Evolutionary conservation across 257 asterid genomes (phyloP).

Genomic region (Penstemon barbatus): DNA sequence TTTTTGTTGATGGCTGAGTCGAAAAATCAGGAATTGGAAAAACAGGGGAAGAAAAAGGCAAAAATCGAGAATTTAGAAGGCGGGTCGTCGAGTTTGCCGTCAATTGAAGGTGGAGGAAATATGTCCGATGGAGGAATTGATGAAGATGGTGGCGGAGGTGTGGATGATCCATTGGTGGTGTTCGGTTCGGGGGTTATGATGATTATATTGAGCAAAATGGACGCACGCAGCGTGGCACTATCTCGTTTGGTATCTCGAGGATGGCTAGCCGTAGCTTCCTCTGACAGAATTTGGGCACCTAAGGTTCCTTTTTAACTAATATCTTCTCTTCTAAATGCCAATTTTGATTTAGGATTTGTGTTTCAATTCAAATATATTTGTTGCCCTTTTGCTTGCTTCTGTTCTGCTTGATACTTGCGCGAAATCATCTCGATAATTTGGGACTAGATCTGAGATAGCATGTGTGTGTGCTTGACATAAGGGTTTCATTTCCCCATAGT

Average conservation of each 20-base stretch:
- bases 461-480: not conserved
- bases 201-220: slow-evolving; percentile 49
- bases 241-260: slow-evolving; percentile 58
- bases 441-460: too few relatives aligned
- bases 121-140: slow-evolving; percentile 12
- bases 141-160: slow-evolving; percentile 5
- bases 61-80: too few relatives aligned
- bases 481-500: not conserved
- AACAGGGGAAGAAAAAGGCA: too few relatives aligned
- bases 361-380: slow-evolving; percentile 15
- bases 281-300: slow-evolving; percentile 56
- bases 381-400: not conserved
- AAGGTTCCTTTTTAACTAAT: slow-evolving; percentile 40
- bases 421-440: too few relatives aligned
- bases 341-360: not conserved
- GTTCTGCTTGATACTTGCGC: not conserved
- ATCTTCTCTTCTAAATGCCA: not conserved
- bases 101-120: too few relatives aligned
- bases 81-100: too few relatives aligned
- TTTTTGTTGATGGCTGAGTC: too few relatives aligned
- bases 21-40: too few relatives aligned
- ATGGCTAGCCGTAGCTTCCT: slow-evolving; percentile 61
- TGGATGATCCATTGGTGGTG: slow-evolving; percentile 52
- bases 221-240: slow-evolving; percentile 70
- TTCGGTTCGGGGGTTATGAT: slow-evolving; percentile 59